Percentiles rank a stretch among this genome's conserved stretches.
Evolutionary conservation across 306 rosid species (phyloP).

Genomic region (Urtica urens): DNA sequence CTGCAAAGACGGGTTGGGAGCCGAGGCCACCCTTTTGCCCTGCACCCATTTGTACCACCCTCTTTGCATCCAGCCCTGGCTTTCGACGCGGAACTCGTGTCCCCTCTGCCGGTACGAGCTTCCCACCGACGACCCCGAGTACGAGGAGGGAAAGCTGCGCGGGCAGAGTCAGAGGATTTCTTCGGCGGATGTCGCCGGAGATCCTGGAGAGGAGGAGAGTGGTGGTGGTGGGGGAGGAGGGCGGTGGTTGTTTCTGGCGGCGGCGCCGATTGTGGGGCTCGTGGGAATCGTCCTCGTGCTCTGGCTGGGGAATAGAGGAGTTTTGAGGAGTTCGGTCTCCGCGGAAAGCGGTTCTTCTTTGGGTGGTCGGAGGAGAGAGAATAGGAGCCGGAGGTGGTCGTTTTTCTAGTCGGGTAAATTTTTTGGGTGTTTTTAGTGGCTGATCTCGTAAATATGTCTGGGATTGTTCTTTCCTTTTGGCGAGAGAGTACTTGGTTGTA

Average conservation of each 20-base stretch:
- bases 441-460: no score
- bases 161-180: conserved; percentile 26
- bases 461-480: no score
- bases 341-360: conserved; percentile 14
- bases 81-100: conserved; percentile 76
- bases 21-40: conserved; percentile 69
- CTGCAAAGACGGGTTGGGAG: conserved; percentile 76
- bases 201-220: conserved; percentile 7
- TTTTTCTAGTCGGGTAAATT: conserved; percentile 47
- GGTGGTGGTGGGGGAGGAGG: conserved; percentile 38
- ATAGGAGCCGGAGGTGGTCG: conserved; percentile 71
- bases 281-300: conserved; percentile 72
- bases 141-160: conserved; percentile 62
- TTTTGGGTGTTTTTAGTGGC: no score
- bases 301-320: conserved; percentile 69
- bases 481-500: no score
- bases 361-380: conserved; percentile 47
- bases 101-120: conserved; percentile 92
- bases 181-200: conserved; percentile 23
- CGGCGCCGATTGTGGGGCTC: conserved; percentile 82
- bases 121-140: conserved; percentile 86
- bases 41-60: conserved; percentile 84
- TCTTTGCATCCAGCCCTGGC: conserved; percentile 82
- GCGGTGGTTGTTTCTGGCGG: conserved; percentile 76
- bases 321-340: conserved; percentile 29